Percentiles rank a stretch among this genome's conserved stretches.
phyloP scores from a whole-genome alignment of 495 filamentous ascomycete species.

The Clavariopsis aquatica region DNA sequence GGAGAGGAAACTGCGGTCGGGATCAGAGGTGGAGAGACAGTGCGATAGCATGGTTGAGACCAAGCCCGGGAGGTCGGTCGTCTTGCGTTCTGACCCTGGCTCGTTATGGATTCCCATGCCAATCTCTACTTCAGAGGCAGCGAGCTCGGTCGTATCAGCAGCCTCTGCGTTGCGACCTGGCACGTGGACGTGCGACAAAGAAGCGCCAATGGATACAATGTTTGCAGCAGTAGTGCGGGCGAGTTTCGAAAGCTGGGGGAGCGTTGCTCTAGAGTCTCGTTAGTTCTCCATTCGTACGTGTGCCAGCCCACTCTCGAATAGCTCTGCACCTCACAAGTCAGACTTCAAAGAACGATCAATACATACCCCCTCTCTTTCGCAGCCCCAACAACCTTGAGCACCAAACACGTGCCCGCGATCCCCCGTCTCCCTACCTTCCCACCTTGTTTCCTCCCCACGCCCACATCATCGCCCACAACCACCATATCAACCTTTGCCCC shows the following conservation, averaged over 20 bases:
- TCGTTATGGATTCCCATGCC: constrained; percentile 99
- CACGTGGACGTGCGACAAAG: constrained; percentile 87
- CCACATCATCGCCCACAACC: constrained; percentile 92
- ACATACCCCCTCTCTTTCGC: constrained; percentile 68
- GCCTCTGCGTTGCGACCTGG: constrained; percentile 65
- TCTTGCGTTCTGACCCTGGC: constrained; percentile 73
- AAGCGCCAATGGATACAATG: constrained; percentile 82
- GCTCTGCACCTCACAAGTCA: neutral
- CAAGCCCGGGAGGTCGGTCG: constrained; percentile 64
- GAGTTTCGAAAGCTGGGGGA: constrained; percentile 69
- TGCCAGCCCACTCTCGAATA: too few species aligned
- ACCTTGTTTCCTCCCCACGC: constrained; percentile 76
- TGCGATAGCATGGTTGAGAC: constrained; percentile 79
- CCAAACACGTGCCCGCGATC: constrained; percentile 85
- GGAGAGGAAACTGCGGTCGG: constrained; percentile 77
- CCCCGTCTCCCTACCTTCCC: constrained; percentile 92
- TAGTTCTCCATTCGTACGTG: neutral
- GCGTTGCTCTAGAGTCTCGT: constrained; percentile 39
- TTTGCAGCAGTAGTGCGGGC: constrained; percentile 73
- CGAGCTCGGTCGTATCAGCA: constrained; percentile 58
- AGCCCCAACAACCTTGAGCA: constrained; percentile 86
- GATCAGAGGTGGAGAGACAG: constrained; percentile 74
- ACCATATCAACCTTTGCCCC: constrained; percentile 87
- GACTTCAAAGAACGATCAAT: neutral
- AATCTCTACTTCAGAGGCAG: constrained; percentile 77